Base-by-base conservation (phyloP, 352 stramenopile genomes). In the Phytophthora rubi region DNA sequence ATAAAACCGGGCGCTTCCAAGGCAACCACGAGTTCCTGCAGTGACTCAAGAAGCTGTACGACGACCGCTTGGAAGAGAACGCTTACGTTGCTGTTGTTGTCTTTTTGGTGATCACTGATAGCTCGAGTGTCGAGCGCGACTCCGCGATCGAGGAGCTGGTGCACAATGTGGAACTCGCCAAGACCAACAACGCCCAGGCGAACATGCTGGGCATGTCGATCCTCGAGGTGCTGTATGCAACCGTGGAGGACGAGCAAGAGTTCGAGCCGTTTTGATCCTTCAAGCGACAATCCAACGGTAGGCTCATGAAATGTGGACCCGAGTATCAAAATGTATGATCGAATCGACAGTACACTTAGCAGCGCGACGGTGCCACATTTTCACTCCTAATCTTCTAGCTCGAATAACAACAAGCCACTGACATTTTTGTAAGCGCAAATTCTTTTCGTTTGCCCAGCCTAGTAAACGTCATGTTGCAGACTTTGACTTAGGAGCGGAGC, bases 21-120 rank as follows among this genome's bases (percentile, higher is more conserved):
- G 98, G 99, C 81, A 99, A 99, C 81, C 86, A 99, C 53, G 98
- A 99, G 77, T 99, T 99, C 73, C 99, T 99, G 88, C 98, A 99
- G 83, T 99, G 97, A 90, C 89, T 96, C 60, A 98, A 97, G 58
- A 77, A 73, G 18, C 97, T 98, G 59, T 97, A 95, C 70, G 61
- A 62, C 33, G n/a, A 7, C 18, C 53, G 53, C 13, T 21, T 15
- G 45, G 42, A 39, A 26, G 33, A 39, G 33, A 21, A 21, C 16
- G 18, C 53, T 55, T 70, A 8, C 28, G 39, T 52, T 37, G 9
- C 33, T 56, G 10, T 49, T 21, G 32, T 4, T 66, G 18, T 21
- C 4, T 42, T 13, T 42, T 8, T 39, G 32, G 7, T 37, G 33
- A 15, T 21, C 18, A 21, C 18, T 21, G 18, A n/a, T 16, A 95